These are phyloP conservation scores for Trichosphaerium sp. DNA, from an alignment of 78 protist species.

Conservation along the genomic window DNA sequence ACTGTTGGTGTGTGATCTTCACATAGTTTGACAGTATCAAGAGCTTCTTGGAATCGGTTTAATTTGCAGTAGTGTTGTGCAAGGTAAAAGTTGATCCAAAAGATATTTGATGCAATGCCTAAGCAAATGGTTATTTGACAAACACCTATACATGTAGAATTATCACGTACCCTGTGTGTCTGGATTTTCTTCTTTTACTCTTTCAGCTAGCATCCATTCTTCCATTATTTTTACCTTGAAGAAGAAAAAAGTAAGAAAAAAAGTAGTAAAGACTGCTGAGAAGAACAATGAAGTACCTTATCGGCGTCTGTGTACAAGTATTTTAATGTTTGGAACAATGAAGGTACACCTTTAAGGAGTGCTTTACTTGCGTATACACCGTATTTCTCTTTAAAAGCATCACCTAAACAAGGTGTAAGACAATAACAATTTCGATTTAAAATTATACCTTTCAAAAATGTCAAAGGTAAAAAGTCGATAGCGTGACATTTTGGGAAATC, in stretches of 20 bases:
- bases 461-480: background rate
- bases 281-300: no score
- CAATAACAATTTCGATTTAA: background rate
- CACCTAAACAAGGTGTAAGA: background rate
- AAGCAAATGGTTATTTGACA: background rate
- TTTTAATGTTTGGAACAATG: background rate
- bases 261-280: no score
- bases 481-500: background rate
- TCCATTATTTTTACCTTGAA: no score
- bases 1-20: constrained; percentile 65
- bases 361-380: background rate
- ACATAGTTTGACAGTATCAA: constrained; percentile 3
- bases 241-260: no score
- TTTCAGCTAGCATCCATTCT: no score
- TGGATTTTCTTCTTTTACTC: no score
- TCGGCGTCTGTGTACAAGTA: background rate
- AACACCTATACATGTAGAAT: no score
- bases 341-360: constrained; percentile 12
- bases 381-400: background rate
- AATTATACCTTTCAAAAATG: background rate
- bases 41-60: constrained; percentile 9
- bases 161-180: no score
- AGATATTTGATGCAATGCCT: background rate
- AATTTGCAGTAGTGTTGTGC: constrained; percentile 29
- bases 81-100: constrained; percentile 16